Conservation (phyloP, 805 yeast genomes). For the Priceomyces medius region DNA sequence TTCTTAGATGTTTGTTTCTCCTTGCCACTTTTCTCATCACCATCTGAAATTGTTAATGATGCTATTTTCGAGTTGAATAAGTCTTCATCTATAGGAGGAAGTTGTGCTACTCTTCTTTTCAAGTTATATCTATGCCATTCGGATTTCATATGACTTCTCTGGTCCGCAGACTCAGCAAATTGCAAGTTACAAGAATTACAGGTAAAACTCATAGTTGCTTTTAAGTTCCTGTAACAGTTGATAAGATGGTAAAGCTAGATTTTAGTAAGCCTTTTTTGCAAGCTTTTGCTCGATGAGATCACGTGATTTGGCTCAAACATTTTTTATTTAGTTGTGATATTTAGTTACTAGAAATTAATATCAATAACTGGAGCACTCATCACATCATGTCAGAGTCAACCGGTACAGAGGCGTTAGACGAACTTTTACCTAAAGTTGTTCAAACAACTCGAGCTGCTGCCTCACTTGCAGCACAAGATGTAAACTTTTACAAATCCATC, state of each 20-base stretch:
- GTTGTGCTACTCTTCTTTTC: constrained; percentile 82
- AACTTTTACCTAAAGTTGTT: constrained; percentile 48
- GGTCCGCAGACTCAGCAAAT: constrained; percentile 79
- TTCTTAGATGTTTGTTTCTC: constrained; percentile 45
- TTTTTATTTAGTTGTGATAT: neutral
- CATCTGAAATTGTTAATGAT: constrained; percentile 16
- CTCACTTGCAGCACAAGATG: constrained; percentile 74
- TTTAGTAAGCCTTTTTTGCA: neutral
- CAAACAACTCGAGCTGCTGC: constrained; percentile 63
- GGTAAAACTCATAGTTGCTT: constrained; percentile 39
- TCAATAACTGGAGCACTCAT: neutral
- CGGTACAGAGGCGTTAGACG: constrained; percentile 9
- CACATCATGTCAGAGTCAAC: constrained; percentile 3
- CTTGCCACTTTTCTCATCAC: constrained; percentile 15
- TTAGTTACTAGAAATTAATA: neutral
- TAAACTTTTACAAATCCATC: constrained; percentile 67
- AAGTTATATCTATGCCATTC: constrained; percentile 98
- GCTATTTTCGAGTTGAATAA: constrained; percentile 33
- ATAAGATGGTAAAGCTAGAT: too few relatives aligned
- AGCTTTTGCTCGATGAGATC: constrained; percentile 8
- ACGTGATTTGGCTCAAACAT: constrained; percentile 2
- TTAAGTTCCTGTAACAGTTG: too few relatives aligned
- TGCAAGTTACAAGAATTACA: constrained; percentile 88
- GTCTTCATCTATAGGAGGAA: constrained; percentile 46
- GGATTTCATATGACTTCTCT: constrained; percentile 91